Conservation (phyloP, 495 filamentous ascomycete species). For the Filosporella fistucella region DNA sequence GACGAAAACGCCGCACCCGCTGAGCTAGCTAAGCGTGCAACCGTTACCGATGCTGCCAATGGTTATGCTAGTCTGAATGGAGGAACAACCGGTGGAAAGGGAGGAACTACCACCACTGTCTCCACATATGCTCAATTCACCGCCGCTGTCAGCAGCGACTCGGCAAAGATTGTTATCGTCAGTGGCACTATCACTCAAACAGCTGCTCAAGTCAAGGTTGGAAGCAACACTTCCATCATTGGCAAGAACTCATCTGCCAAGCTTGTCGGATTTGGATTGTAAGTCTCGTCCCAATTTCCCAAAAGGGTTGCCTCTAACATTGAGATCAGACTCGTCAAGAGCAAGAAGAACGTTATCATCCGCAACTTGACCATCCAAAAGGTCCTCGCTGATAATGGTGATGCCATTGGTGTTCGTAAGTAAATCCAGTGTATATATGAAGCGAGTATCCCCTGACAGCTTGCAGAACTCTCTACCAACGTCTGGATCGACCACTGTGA, state of each 20-base stretch:
- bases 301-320: too few species aligned
- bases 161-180: constrained; percentile 43
- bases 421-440: too few species aligned
- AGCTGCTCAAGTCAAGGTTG: constrained; percentile 12
- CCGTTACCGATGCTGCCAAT: background rate
- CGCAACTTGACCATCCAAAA: background rate
- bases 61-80: constrained; percentile 42
- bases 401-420: constrained; percentile 1
- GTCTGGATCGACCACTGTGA: background rate
- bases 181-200: constrained; percentile 36
- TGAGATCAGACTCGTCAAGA: background rate
- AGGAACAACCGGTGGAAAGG: constrained; percentile 51
- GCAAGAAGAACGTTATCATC: background rate
- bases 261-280: background rate
- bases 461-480: too few species aligned
- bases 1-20: too few species aligned
- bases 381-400: constrained; percentile 1
- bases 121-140: constrained; percentile 50
- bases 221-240: constrained; percentile 16
- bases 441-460: too few species aligned
- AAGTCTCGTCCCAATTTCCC: too few species aligned
- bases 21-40: background rate
- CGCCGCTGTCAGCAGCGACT: constrained; percentile 39
- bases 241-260: constrained; percentile 2
- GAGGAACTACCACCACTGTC: constrained; percentile 55